phyloP scores from a whole-genome alignment of 352 stramenopile species.

The Aphanomyces astaci region DNA sequence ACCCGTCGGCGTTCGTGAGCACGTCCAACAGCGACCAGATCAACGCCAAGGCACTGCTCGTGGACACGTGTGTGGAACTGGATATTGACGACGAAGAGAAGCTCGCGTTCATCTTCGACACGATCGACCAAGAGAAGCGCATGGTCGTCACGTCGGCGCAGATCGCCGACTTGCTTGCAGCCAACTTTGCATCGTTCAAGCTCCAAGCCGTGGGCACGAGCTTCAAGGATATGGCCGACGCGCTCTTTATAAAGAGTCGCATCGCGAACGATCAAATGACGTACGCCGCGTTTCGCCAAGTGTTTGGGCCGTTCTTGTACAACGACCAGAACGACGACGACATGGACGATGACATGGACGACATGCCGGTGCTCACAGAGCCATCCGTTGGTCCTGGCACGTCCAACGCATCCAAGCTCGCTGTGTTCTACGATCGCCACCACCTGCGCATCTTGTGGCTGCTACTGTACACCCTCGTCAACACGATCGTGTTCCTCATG shows the following conservation, averaged over 20 bases:
- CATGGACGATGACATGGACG: too few relatives aligned
- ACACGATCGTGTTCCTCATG: conserved; percentile 60
- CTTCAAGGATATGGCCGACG: conserved; percentile 46
- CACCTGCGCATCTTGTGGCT: conserved; percentile 75
- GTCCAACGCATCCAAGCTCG: too few relatives aligned
- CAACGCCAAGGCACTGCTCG: conserved; percentile 66
- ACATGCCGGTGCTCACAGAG: too few relatives aligned
- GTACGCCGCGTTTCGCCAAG: conserved; percentile 52
- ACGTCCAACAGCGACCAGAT: conserved; percentile 44
- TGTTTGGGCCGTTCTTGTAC: conserved; percentile 65
- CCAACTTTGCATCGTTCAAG: conserved; percentile 66
- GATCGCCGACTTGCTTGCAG: conserved; percentile 50
- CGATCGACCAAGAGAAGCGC: conserved; percentile 45
- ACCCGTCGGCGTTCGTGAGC: conserved; percentile 49
- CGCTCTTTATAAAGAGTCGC: conserved; percentile 66
- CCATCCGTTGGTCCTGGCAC: too few relatives aligned
- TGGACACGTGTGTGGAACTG: conserved; percentile 73
- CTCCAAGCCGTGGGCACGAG: conserved; percentile 69
- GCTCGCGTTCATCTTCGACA: conserved; percentile 79
- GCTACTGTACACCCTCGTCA: conserved; percentile 55
- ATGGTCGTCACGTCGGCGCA: conserved; percentile 54
- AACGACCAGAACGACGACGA: conserved; percentile 31
- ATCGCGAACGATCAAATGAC: conserved; percentile 52
- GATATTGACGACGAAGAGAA: conserved; percentile 68
- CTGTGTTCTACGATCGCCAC: conserved; percentile 52